A percentile compares a stretch with the other conserved stretches of the same genome.
Conservation (phyloP, 2,329 filamentous ascomycete genomes). For the Aphanocladium album region DNA sequence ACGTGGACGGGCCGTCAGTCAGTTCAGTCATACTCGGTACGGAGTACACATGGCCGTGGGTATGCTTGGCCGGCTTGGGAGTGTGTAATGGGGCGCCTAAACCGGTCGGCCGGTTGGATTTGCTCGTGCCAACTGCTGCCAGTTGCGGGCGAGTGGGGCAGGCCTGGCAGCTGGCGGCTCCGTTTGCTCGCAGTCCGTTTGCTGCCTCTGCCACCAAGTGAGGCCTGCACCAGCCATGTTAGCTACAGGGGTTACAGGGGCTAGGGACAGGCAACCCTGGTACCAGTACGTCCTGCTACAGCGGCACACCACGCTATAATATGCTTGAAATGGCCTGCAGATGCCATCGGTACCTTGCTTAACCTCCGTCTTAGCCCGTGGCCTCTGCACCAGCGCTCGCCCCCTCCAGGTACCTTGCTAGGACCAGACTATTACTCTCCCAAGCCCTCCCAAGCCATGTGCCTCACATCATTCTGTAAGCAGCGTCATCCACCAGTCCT, state of each 20-base stretch:
- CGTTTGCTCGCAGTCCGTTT: constrained; percentile 3
- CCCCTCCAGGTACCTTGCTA: not conserved
- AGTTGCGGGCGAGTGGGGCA: not conserved
- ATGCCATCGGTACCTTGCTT: not conserved
- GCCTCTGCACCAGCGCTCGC: not conserved
- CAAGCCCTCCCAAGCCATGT: not conserved
- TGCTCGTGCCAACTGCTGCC: constrained; percentile 11
- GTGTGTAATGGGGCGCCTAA: not conserved
- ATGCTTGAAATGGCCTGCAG: not conserved
- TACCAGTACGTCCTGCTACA: too few relatives aligned
- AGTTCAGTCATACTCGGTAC: not conserved
- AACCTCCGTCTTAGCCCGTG: not conserved
- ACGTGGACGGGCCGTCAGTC: constrained; percentile 15
- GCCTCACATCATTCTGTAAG: constrained; percentile 12
- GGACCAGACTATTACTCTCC: constrained; percentile 6
- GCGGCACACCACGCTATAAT: too few relatives aligned
- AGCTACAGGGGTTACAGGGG: not conserved
- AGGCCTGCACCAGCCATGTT: not conserved
- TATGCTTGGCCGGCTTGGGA: not conserved
- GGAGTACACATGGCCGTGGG: not conserved
- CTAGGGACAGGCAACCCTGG: too few relatives aligned
- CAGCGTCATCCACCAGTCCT: constrained; percentile 7
- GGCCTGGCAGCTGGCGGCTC: not conserved
- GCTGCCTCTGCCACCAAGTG: not conserved
- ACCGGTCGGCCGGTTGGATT: constrained; percentile 9